Base-by-base conservation (phyloP, 768 basidiomycete genomes). In the Coprinopsis cinerea region DNA sequence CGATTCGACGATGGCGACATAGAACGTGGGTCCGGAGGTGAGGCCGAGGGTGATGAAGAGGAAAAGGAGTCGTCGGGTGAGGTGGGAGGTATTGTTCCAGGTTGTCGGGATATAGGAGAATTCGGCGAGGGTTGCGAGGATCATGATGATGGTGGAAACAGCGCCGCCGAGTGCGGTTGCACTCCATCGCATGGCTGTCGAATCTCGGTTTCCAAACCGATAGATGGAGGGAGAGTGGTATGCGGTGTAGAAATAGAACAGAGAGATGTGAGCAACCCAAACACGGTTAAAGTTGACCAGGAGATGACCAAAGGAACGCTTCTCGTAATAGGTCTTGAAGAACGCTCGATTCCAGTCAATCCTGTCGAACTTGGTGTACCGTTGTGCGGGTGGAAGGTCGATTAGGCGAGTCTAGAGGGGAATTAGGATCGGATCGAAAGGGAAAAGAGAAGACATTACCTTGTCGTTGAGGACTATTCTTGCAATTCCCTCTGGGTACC, bases 231-330 rank as follows among this genome's bases (percentile, higher is more conserved):
- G 91, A 14, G 93, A 87, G 68, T 97, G 97, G 74, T 78, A 96
- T 32, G 95, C 76, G 17, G 94, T 98, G 72, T 96, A 98, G 71
- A 85, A 97, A 80, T 87, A 98, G 75, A 86, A 98, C 63, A 97
- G 68, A 26, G 94, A 81, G 51, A 99, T 74, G 70, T 98, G 96
- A 55, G 95, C 87, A 67, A 98, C 92, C 94, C 96, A 99, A 58
- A 99, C 91, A 41, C 95, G 90, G 72, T 98, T 98, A 75, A 99
- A 99, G 76, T 99, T 97, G 78, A 99, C 94, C 51, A 98, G 79
- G 1, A 98, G 77, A 66, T 99, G 96, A 34, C 92, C 88, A 66
- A 95, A 92, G 0, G 94, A 94, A 25, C 96, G 92, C 62, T 93
- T 92, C 67, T 99, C 96, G 55, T 86, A 92, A 68, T 98, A 99